Conservation (phyloP, 495 filamentous ascomycete genomes). For the Rostrohypoxylon terebratum region DNA sequence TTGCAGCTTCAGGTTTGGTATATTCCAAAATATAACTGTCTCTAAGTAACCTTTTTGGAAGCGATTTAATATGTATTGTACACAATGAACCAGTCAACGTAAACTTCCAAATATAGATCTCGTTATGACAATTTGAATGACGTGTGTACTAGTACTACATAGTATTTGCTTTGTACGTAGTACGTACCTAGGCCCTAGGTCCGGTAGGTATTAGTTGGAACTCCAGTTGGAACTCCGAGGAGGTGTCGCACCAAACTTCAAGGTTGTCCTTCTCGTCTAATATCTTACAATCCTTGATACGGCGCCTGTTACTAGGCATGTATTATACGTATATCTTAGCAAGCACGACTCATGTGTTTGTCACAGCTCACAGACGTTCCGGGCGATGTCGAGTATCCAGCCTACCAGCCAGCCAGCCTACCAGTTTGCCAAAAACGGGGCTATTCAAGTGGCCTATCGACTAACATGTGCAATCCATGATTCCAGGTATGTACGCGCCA, state of each 20-base stretch:
- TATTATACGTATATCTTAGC: background rate
- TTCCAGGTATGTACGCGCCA: background rate
- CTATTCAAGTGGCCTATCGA: constrained; percentile 19
- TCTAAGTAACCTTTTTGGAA: background rate
- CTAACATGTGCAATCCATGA: background rate
- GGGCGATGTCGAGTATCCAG: too few species aligned
- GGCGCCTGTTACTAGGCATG: too few species aligned
- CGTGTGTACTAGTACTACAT: background rate
- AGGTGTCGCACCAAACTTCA: background rate
- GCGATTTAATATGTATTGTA: background rate
- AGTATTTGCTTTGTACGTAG: background rate
- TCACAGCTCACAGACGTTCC: background rate
- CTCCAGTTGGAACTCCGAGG: background rate
- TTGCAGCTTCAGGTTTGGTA: background rate
- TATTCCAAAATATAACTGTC: background rate
- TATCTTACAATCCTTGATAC: constrained; percentile 7
- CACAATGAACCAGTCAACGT: background rate
- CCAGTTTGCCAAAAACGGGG: background rate
- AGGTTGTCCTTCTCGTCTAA: background rate
- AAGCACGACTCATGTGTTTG: background rate
- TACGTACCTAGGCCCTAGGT: background rate
- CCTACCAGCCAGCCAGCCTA: background rate
- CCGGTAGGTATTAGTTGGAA: too few species aligned
- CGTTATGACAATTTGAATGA: too few species aligned
- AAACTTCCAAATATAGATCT: constrained; percentile 4